Evolutionary conservation across 495 filamentous ascomycete species (phyloP).

Genomic region (Jackrogersella multiformis): DNA sequence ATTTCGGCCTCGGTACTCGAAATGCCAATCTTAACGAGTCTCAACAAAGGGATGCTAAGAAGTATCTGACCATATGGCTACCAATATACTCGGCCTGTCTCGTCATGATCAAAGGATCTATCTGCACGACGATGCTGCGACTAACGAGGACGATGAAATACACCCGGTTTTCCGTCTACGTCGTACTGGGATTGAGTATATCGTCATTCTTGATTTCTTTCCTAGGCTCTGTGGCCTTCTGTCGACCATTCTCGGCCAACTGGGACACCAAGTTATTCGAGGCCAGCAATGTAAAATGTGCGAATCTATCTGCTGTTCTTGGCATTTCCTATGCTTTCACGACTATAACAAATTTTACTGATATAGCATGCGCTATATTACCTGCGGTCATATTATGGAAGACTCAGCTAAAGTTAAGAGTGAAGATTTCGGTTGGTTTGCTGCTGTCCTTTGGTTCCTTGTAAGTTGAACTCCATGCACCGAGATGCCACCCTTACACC

Average conservation of each 20-base stretch:
- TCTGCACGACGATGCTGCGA: constrained; percentile 35
- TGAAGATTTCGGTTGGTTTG: constrained; percentile 18
- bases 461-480: constrained; percentile 1
- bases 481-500: not conserved
- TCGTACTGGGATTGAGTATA: constrained; percentile 1
- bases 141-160: constrained; percentile 19
- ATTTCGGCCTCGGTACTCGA: constrained; percentile 1
- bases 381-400: constrained; percentile 36
- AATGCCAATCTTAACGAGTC: not conserved
- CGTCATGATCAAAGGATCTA: constrained; percentile 27
- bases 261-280: constrained; percentile 16
- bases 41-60: not conserved
- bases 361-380: constrained; percentile 30
- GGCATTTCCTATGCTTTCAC: constrained; percentile 16
- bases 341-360: constrained; percentile 18
- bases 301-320: not conserved
- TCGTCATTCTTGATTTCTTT: constrained; percentile 12
- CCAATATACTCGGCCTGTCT: constrained; percentile 26
- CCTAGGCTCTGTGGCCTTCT: constrained; percentile 12
- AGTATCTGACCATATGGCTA: constrained; percentile 32
- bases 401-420: constrained; percentile 26
- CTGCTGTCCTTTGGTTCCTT: constrained; percentile 35
- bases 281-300: constrained; percentile 14
- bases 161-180: constrained; percentile 19
- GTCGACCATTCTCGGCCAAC: constrained; percentile 16